These are phyloP conservation scores for Alnus glutinosa DNA, from an alignment of 306 rosid species.

Conservation along the genomic window DNA sequence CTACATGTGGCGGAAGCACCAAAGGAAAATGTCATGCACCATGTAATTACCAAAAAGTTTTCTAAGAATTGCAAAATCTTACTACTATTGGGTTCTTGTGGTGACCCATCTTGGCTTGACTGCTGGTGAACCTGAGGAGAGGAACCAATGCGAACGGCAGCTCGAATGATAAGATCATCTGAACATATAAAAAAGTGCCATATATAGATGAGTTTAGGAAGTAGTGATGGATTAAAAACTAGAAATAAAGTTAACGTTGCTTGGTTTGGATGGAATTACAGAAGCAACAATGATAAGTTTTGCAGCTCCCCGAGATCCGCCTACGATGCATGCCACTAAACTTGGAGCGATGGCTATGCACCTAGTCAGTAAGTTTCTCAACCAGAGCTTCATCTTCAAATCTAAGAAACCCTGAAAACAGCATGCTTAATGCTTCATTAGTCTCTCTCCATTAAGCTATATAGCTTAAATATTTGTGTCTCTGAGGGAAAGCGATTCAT, in stretches of 20 bases:
- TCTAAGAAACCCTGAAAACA: constrained; percentile 22
- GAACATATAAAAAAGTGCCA: neutral
- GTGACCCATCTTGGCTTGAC: constrained; percentile 25
- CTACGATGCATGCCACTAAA: constrained; percentile 2
- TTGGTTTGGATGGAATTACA: constrained; percentile 1
- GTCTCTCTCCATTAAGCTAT: neutral
- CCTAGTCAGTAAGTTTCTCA: constrained; percentile 21
- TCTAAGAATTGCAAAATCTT: neutral
- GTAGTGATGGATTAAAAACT: too few relatives aligned
- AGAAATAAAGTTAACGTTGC: neutral
- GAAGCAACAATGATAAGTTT: constrained; percentile 20
- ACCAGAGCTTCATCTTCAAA: constrained; percentile 20
- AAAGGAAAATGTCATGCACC: neutral
- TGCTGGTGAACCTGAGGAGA: constrained; percentile 22
- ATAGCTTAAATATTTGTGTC: too few relatives aligned
- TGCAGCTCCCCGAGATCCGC: constrained; percentile 14
- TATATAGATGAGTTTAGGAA: neutral
- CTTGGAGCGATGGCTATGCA: constrained; percentile 18
- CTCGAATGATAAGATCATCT: constrained; percentile 17
- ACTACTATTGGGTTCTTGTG: constrained; percentile 6
- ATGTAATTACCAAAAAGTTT: too few relatives aligned
- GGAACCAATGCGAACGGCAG: constrained; percentile 24
- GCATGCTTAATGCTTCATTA: neutral
- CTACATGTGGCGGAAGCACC: neutral
- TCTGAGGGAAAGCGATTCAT: too few relatives aligned